These are phyloP conservation scores for Botrytis porri DNA, from an alignment of 2,329 filamentous ascomycete species.

Conservation along the genomic window DNA sequence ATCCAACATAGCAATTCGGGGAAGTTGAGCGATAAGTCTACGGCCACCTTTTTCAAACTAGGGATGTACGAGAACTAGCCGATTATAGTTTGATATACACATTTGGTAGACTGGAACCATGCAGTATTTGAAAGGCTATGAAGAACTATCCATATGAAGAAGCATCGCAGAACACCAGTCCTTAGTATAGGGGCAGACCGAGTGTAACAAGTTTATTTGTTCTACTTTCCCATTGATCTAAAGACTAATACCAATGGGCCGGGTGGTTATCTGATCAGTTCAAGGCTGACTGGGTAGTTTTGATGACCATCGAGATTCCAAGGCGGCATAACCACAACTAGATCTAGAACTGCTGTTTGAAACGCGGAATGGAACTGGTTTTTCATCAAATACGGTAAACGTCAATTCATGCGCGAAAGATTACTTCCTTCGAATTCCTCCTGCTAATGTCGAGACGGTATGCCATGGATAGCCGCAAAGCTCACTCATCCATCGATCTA, in stretches of 20 bases:
- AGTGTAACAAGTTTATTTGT: neutral
- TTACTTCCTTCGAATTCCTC: neutral
- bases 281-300: neutral
- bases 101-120: neutral
- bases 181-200: neutral
- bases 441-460: neutral
- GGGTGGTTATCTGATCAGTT: neutral
- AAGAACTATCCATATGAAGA: neutral
- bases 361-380: neutral
- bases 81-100: neutral
- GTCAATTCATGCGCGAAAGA: neutral
- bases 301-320: neutral
- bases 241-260: neutral
- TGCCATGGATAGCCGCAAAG: neutral
- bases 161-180: neutral
- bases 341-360: neutral
- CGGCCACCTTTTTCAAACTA: neutral
- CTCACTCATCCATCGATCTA: neutral
- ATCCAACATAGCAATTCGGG: neutral
- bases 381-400: neutral
- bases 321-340: neutral
- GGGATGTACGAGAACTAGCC: neutral
- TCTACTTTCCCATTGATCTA: neutral
- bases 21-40: neutral
- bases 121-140: neutral